phyloP scores from a whole-genome alignment of 1,284 basidiomycete species.

The Heterobasidion annosum region DNA sequence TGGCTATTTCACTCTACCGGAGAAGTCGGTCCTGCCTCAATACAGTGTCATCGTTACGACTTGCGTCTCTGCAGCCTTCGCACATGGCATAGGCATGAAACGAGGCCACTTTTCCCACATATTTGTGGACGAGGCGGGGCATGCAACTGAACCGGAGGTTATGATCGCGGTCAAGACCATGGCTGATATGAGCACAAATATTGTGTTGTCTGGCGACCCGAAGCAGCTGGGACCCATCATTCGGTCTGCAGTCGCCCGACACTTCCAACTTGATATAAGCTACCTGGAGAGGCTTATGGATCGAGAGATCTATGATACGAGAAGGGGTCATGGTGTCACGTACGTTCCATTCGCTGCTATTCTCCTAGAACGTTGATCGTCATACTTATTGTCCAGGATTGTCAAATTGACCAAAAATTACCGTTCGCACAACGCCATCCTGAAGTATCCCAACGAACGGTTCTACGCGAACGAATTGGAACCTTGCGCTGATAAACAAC shows the following conservation, averaged over 20 bases:
- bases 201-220: constrained; percentile 49
- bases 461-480: constrained; percentile 50
- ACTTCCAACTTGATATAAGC: constrained; percentile 36
- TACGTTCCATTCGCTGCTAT: constrained; percentile 16
- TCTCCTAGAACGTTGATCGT: too few species aligned
- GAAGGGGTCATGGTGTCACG: constrained; percentile 23
- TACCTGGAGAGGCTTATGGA: constrained; percentile 46
- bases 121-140: constrained; percentile 62
- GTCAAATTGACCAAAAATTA: constrained; percentile 55
- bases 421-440: constrained; percentile 45
- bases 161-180: constrained; percentile 45
- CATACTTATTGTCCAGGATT: constrained; percentile 25
- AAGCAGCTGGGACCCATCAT: constrained; percentile 52
- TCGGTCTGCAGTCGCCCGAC: constrained; percentile 32
- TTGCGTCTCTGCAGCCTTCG: constrained; percentile 49
- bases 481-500: constrained; percentile 28
- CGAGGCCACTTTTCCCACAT: constrained; percentile 54
- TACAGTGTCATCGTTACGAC: constrained; percentile 54
- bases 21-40: constrained; percentile 26
- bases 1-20: constrained; percentile 39
- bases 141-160: constrained; percentile 49
- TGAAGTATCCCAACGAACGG: constrained; percentile 43
- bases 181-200: constrained; percentile 28
- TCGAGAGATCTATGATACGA: constrained; percentile 29
- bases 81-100: constrained; percentile 43